Evolutionary conservation across 2,329 filamentous ascomycete genomes (phyloP).

Genomic region (Lachnellula arida): DNA sequence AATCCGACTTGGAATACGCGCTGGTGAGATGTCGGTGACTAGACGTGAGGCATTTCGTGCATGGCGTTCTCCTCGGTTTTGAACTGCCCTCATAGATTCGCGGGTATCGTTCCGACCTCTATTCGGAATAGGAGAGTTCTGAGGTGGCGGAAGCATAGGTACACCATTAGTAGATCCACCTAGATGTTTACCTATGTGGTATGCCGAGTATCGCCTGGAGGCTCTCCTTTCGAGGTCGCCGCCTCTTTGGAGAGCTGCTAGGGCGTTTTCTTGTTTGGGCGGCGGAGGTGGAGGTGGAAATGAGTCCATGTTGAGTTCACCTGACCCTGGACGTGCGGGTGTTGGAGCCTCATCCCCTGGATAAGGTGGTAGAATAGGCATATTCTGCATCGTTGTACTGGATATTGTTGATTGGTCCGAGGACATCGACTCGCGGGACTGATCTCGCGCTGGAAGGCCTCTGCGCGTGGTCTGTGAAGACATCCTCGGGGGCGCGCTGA

Average conservation of each 20-base stretch:
- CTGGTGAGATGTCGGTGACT: slow-evolving; percentile 56
- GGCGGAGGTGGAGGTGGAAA: slow-evolving; percentile 73
- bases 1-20: slow-evolving; percentile 56
- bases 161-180: slow-evolving; percentile 77
- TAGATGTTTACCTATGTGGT: slow-evolving; percentile 93
- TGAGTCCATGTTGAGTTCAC: slow-evolving; percentile 49
- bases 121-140: slow-evolving; percentile 80
- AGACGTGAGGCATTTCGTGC: slow-evolving; percentile 41
- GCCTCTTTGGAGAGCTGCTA: slow-evolving; percentile 85
- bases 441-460: slow-evolving; percentile 41
- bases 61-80: slow-evolving; percentile 53
- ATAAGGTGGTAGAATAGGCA: slow-evolving; percentile 70
- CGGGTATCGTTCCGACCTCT: slow-evolving; percentile 70
- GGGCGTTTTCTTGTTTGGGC: slow-evolving; percentile 82
- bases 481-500: slow-evolving; percentile 43
- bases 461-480: slow-evolving; percentile 27
- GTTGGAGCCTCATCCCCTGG: slow-evolving; percentile 54
- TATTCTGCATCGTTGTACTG: slow-evolving; percentile 71
- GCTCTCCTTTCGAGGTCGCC: slow-evolving; percentile 90
- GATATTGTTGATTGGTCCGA: slow-evolving; percentile 65
- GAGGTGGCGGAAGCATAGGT: slow-evolving; percentile 78
- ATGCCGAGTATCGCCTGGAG: slow-evolving; percentile 89
- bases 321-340: slow-evolving; percentile 39
- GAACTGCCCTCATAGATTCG: slow-evolving; percentile 75
- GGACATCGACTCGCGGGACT: slow-evolving; percentile 45